A percentile compares a stretch with the other conserved stretches of the same genome.
phyloP scores from a whole-genome alignment of 2,329 filamentous ascomycete species.

The Phyllosticta citribraziliensis region DNA sequence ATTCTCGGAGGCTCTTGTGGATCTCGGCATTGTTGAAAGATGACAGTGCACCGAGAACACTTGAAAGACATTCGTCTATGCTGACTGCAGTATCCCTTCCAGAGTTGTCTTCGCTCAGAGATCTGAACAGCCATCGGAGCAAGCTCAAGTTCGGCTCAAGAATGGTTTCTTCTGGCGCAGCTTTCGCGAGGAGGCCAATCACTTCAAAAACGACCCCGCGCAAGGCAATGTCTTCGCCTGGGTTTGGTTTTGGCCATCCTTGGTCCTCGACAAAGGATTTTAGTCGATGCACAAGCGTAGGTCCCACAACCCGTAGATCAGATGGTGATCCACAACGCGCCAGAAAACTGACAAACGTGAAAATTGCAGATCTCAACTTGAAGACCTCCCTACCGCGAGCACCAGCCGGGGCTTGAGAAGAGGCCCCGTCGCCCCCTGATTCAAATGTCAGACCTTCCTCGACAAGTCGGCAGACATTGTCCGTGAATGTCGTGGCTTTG shows the following conservation, averaged over 20 bases:
- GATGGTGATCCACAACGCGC: slow-evolving; percentile 58
- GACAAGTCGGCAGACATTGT: slow-evolving; percentile 60
- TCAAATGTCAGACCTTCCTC: slow-evolving; percentile 34
- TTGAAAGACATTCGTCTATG: slow-evolving; percentile 81
- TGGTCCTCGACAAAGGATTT: slow-evolving; percentile 66
- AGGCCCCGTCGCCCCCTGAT: slow-evolving; percentile 17
- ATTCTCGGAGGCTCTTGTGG: slow-evolving; percentile 26
- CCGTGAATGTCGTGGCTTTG: slow-evolving; percentile 58
- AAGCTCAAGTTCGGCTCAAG: slow-evolving; percentile 43
- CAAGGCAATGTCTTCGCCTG: slow-evolving; percentile 50
- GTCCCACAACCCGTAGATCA: slow-evolving; percentile 56
- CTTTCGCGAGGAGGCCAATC: slow-evolving; percentile 68
- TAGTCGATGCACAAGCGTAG: slow-evolving; percentile 58
- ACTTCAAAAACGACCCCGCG: slow-evolving; percentile 82
- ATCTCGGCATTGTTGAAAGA: slow-evolving; percentile 36
- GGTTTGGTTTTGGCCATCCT: slow-evolving; percentile 64
- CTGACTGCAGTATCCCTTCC: slow-evolving; percentile 68
- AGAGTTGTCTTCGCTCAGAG: slow-evolving; percentile 68
- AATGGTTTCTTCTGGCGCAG: slow-evolving; percentile 49
- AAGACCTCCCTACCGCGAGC: slow-evolving; percentile 55
- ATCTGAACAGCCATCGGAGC: slow-evolving; percentile 72
- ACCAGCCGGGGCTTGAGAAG: slow-evolving; percentile 33
- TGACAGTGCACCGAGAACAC: slow-evolving; percentile 49
- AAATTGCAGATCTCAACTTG: slow-evolving; percentile 73
- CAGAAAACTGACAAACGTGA: slow-evolving; percentile 80